phyloP scores from a whole-genome alignment of 75 land plant genomes.

The Azolla pinnata region DNA sequence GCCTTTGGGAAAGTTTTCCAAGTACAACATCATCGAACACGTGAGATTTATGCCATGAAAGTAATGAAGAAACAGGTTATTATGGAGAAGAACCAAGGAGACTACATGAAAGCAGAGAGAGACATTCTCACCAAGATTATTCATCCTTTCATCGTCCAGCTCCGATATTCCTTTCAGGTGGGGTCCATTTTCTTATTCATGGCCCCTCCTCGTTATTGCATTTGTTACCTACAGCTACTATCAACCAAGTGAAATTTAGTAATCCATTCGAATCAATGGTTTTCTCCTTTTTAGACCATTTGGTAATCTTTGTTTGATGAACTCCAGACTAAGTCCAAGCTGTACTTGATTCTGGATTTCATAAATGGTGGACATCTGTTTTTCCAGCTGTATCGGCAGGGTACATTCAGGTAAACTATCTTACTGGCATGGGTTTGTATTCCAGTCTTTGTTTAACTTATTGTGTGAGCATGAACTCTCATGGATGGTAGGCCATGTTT shows the following conservation, averaged over 20 bases:
- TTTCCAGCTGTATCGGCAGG: constrained; percentile 90
- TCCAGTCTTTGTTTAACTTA: too few relatives aligned
- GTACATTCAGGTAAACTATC: constrained; percentile 58
- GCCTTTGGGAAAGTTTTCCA: constrained; percentile 56
- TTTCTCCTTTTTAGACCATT: too few relatives aligned
- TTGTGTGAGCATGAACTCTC: too few relatives aligned
- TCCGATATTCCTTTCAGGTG: constrained; percentile 95
- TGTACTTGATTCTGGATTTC: constrained; percentile 91
- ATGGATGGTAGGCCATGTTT: neutral
- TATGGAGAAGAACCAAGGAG: constrained; percentile 74
- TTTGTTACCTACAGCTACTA: too few relatives aligned
- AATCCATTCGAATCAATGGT: too few relatives aligned
- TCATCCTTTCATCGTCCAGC: constrained; percentile 78
- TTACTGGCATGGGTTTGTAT: neutral
- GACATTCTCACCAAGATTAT: constrained; percentile 60
- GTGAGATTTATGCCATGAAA: constrained; percentile 92
- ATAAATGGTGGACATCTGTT: constrained; percentile 97
- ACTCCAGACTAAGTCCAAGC: constrained; percentile 75
- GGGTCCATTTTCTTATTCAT: too few relatives aligned
- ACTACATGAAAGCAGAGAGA: constrained; percentile 92
- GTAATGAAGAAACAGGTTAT: constrained; percentile 86
- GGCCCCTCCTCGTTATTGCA: too few relatives aligned
- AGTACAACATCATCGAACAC: constrained; percentile 24
- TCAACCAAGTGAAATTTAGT: too few relatives aligned
- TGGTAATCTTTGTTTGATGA: too few relatives aligned